Conservation (phyloP, 177 flowering plant species). For the Vitis hybrid region DNA sequence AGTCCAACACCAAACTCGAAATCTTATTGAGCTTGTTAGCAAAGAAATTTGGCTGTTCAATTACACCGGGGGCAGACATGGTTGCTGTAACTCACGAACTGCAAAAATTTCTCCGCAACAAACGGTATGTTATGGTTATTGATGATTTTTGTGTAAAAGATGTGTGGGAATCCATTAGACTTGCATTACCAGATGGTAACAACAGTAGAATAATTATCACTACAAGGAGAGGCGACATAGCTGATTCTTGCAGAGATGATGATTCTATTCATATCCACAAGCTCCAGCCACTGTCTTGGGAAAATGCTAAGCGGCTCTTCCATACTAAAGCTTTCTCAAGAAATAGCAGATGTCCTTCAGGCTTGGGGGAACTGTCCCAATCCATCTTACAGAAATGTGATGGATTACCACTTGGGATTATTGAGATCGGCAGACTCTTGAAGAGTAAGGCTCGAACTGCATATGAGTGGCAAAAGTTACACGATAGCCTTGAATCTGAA, state of each 20-base stretch:
- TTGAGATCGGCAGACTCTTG: background rate
- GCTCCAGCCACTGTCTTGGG: conserved; percentile 1
- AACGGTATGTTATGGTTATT: conserved; percentile 3
- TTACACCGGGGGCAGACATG: background rate
- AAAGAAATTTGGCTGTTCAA: background rate
- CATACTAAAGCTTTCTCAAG: conserved; percentile 6
- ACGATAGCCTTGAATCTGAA: conserved; percentile 1
- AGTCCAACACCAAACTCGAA: background rate
- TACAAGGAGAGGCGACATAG: too few relatives aligned
- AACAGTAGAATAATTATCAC: too few relatives aligned
- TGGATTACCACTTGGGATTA: too few relatives aligned
- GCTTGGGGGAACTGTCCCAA: background rate
- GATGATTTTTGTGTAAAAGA: background rate
- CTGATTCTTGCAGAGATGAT: too few relatives aligned
- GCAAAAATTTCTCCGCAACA: background rate
- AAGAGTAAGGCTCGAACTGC: background rate
- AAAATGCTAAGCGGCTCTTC: conserved; percentile 9
- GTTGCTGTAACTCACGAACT: background rate
- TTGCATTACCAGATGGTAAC: too few relatives aligned
- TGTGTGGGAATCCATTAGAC: too few relatives aligned
- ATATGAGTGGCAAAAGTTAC: conserved; percentile 1
- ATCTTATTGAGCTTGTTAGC: background rate
- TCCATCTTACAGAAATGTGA: too few relatives aligned
- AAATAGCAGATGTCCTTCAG: background rate
- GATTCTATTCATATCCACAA: background rate